Evolutionary conservation across 108 stramenopile genomes (phyloP), one percentile per base, ranked within the genome.

Genomic region (Stephanodiscus minutulus): DNA sequence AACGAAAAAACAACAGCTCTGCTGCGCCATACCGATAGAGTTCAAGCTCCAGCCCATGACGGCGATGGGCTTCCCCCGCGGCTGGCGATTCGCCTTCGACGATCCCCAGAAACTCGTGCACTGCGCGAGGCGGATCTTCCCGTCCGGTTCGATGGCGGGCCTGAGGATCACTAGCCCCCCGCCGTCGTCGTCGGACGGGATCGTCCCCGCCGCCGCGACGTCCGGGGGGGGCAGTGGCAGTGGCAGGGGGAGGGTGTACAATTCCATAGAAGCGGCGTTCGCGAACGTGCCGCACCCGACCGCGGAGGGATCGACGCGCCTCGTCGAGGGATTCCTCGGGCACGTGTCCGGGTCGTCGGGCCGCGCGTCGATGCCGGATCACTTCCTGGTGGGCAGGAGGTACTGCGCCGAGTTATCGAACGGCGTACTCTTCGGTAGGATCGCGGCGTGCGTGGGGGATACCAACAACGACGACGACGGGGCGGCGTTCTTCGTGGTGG

Each of bases 51-150:
- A 81, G 36, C 53, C 61, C 0, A 47, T 61, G 20, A 9, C 15
- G 3, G 29, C 37, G n/a, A 37, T 72, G n/a, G 81, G 81, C 3
- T 73, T 82, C 41, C 81, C 81, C 0, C 27, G 21, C 15, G 44
- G 50, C 44, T 82, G 81, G 81, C 55, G 60, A 18, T 82, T 72
- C 56, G 66, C 64, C 20, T 82, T 77, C 52, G 72, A 77, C 37
- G 71, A 77, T 61, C 81, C 81, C 10, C 68, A 59, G 13, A 7
- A 28, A 15, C 58, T 74, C 7, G 66, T 73, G 5, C 57, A 27
- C n/a, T 39, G 21, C 3, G 27, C 72, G 7, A 64, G 29, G 29
- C 56, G 68, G 12, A 8, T 35, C 20, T 8, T 60, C 11, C 25
- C 55, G 5, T 20, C 31, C 24, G 31, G 31, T 12, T 35, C 68